Conservation (phyloP, 2,329 filamentous ascomycete genomes). For the Colletotrichum limetticola region DNA sequence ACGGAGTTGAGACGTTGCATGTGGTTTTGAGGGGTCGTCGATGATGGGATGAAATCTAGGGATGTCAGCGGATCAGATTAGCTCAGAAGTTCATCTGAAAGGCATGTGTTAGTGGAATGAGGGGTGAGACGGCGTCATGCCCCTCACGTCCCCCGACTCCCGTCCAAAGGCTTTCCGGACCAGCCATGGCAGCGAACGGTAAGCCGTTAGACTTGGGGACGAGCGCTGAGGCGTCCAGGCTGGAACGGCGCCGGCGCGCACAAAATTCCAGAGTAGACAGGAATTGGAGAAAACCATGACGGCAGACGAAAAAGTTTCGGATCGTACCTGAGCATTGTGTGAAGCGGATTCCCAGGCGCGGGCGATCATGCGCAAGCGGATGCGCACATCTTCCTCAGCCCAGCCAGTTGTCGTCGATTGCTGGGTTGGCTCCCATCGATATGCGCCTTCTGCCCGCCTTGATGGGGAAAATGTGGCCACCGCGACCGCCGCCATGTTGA, state of each 20-base stretch:
- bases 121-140: slow-evolving; percentile 18
- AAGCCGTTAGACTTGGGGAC: slow-evolving; percentile 20
- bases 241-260: slow-evolving; percentile 23
- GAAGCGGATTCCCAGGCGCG: slow-evolving; percentile 44
- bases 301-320: slow-evolving; percentile 23
- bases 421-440: slow-evolving; percentile 47
- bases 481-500: slow-evolving; percentile 65
- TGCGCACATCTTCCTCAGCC: slow-evolving; percentile 43
- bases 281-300: slow-evolving; percentile 19
- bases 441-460: slow-evolving; percentile 53
- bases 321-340: slow-evolving; percentile 38
- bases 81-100: slow-evolving; percentile 27
- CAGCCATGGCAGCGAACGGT: not conserved
- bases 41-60: slow-evolving; percentile 27
- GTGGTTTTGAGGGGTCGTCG: slow-evolving; percentile 7
- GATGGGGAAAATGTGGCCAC: slow-evolving; percentile 54
- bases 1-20: slow-evolving; percentile 37
- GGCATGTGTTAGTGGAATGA: slow-evolving; percentile 23
- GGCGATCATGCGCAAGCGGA: slow-evolving; percentile 44
- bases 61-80: slow-evolving; percentile 31
- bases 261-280: slow-evolving; percentile 8
- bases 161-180: slow-evolving; percentile 1
- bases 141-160: slow-evolving; percentile 24
- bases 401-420: slow-evolving; percentile 49
- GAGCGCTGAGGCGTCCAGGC: slow-evolving; percentile 19